Evolutionary conservation across 768 basidiomycete genomes (phyloP), one percentile per base, ranked within the genome.

Genomic region (Russula compacta): DNA sequence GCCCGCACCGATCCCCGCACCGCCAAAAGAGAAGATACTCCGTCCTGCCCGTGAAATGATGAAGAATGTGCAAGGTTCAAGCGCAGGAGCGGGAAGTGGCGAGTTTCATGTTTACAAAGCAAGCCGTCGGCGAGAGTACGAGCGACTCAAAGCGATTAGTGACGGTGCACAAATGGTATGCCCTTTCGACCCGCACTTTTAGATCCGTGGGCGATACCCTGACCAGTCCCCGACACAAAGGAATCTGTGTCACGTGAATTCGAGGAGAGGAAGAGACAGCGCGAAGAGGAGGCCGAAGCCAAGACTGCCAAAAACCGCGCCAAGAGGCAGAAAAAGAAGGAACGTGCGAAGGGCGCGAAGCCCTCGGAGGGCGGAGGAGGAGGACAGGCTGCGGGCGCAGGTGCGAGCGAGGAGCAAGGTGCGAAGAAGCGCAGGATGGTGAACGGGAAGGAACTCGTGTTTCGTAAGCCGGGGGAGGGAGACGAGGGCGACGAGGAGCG

Each of bases 61-160:
- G 91, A 98, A 97, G 81, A 98, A 98, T 68, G 95, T 99, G 7
- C 95, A 98, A 73, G 97, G 97, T 0, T 95, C 92, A 15, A 92
- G 91, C 72, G 94, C 97, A 7, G 97, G 95, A 48, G 97, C 97
- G 17, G 97, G 97, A 53, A 92, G 90, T 59, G 95, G 95, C 46
- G 95, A 95, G 73, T 98, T 98, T 70, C 97, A 99, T 71, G 97
- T 99, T 0, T 99, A 98, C 77, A 98, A 98, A 71, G 95, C 95
- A 17, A 85, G 87, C 65, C 77, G 97, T 64, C 80, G 95, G 70
- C 80, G 95, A 68, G 97, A 99, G 76, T 98, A 98, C 68, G 97
- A 99, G 73, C 78, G 97, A 59, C 71, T 98, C 59, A 95, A 91
- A 76, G 68, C 95, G 14, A 82, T 99, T 77, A 92, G 95, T 64